A percentile compares a stretch with the other conserved stretches of the same genome.
Evolutionary conservation across 768 basidiomycete genomes (phyloP).

Genomic region (Coprinellus aureogranulatus): DNA sequence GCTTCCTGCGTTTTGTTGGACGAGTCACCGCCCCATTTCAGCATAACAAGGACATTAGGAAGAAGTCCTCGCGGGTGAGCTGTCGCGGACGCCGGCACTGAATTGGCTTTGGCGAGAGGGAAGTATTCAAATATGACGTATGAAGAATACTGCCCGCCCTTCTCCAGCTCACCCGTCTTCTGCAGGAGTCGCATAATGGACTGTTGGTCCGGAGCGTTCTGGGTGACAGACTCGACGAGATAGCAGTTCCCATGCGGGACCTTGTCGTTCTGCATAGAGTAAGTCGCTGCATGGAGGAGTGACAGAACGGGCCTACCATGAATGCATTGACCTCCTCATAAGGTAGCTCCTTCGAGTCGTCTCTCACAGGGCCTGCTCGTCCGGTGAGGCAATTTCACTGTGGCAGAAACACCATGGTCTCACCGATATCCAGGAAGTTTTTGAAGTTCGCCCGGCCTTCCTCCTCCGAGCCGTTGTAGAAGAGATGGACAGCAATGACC

Average conservation of each 20-base stretch:
- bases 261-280: slow-evolving; percentile 31
- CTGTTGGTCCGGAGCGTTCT: slow-evolving; percentile 17
- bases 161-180: slow-evolving; percentile 23
- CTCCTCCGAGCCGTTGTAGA: slow-evolving; percentile 50
- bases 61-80: slow-evolving; percentile 38
- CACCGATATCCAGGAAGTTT: slow-evolving; percentile 46
- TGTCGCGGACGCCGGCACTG: slow-evolving; percentile 29
- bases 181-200: slow-evolving; percentile 16
- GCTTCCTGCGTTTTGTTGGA: background rate
- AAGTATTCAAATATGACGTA: slow-evolving; percentile 35
- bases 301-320: slow-evolving; percentile 22
- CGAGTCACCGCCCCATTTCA: slow-evolving; percentile 35
- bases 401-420: slow-evolving; percentile 2
- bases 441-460: slow-evolving; percentile 47
- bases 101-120: slow-evolving; percentile 35
- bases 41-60: slow-evolving; percentile 29
- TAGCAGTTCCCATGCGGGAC: slow-evolving; percentile 32
- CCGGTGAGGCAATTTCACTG: background rate
- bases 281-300: background rate
- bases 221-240: slow-evolving; percentile 43
- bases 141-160: slow-evolving; percentile 18
- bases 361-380: slow-evolving; percentile 33
- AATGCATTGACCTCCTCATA: slow-evolving; percentile 44
- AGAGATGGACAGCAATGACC: slow-evolving; percentile 30
- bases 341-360: slow-evolving; percentile 42